Conservation (phyloP, 2,329 filamentous ascomycete species). For the Ophiostoma himal-ulmi region DNA sequence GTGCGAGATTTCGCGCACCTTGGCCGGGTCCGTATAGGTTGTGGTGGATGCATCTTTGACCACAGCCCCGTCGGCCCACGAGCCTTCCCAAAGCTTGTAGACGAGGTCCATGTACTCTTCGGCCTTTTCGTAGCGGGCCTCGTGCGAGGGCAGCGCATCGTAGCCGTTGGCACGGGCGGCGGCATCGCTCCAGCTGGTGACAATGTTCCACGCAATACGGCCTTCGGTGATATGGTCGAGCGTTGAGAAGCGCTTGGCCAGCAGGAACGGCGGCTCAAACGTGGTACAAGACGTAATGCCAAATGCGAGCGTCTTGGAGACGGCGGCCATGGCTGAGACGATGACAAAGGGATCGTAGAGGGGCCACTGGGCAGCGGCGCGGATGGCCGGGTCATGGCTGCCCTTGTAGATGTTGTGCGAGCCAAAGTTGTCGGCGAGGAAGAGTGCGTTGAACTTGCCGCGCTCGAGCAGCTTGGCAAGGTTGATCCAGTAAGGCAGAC, state of each 20-base stretch:
- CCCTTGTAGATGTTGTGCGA: slow-evolving; percentile 19
- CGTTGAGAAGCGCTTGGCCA: slow-evolving; percentile 22
- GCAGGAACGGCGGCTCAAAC: slow-evolving; percentile 19
- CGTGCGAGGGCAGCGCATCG: slow-evolving; percentile 23
- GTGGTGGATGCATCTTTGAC: slow-evolving; percentile 12
- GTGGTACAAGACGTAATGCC: slow-evolving; percentile 21
- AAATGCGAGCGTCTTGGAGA: slow-evolving; percentile 23
- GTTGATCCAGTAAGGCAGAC: slow-evolving; percentile 19
- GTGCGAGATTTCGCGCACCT: slow-evolving; percentile 20
- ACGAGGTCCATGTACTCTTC: slow-evolving; percentile 15
- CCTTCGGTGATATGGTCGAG: slow-evolving; percentile 24
- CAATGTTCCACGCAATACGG: slow-evolving; percentile 26
- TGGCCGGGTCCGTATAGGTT: slow-evolving; percentile 16
- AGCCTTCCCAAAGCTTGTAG: slow-evolving; percentile 22
- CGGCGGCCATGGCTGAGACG: slow-evolving; percentile 24
- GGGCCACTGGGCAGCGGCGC: slow-evolving; percentile 19
- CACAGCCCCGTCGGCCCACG: slow-evolving; percentile 20
- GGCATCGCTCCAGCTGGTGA: slow-evolving; percentile 24
- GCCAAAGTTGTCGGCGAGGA: slow-evolving; percentile 21
- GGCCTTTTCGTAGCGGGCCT: slow-evolving; percentile 25
- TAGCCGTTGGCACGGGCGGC: slow-evolving; percentile 24
- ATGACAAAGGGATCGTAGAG: slow-evolving; percentile 21
- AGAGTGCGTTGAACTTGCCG: slow-evolving; percentile 20
- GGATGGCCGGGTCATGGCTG: slow-evolving; percentile 20
- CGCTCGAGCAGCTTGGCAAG: slow-evolving; percentile 18